These are phyloP conservation scores for Akanthomyces dipterigenus DNA, from an alignment of 2,329 filamentous ascomycete species.

Conservation along the genomic window DNA sequence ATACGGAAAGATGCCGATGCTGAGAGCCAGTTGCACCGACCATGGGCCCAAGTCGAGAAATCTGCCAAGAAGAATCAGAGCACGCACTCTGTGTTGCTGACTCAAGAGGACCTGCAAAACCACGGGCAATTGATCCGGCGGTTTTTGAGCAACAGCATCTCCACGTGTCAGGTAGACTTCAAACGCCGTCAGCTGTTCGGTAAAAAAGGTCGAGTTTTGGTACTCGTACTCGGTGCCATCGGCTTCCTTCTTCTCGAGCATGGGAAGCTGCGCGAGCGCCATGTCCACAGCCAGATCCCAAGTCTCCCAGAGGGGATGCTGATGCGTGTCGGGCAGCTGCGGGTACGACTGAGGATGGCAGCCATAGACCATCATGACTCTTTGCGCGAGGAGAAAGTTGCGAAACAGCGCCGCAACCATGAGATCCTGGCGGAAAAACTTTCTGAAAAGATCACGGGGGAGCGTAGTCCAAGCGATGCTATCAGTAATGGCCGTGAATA, in stretches of 20 bases:
- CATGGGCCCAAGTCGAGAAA: slow-evolving; percentile 94
- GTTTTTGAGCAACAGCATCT: slow-evolving; percentile 72
- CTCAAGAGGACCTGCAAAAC: slow-evolving; percentile 93
- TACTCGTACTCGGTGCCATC: slow-evolving; percentile 80
- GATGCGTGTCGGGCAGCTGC: slow-evolving; percentile 85
- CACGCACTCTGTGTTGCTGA: slow-evolving; percentile 86
- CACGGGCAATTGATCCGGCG: slow-evolving; percentile 91
- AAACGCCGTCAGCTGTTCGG: slow-evolving; percentile 93
- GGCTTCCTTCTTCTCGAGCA: slow-evolving; percentile 71
- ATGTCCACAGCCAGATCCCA: slow-evolving; percentile 98
- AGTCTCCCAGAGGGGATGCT: slow-evolving; percentile 92
- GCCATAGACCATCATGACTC: slow-evolving; percentile 93
- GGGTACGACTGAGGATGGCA: slow-evolving; percentile 92
- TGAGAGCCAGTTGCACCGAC: slow-evolving; percentile 96
- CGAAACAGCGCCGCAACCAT: slow-evolving; percentile 98
- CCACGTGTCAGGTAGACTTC: slow-evolving; percentile 87
- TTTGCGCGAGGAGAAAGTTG: slow-evolving; percentile 89
- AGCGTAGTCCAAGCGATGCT: slow-evolving; percentile 98
- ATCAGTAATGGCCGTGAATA: slow-evolving; percentile 97
- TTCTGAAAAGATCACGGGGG: slow-evolving; percentile 84
- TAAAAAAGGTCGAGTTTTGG: slow-evolving; percentile 91
- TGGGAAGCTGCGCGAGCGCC: slow-evolving; percentile 82
- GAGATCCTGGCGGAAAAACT: slow-evolving; percentile 92
- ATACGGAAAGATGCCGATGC: slow-evolving; percentile 97
- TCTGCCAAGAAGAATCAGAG: slow-evolving; percentile 82